A percentile compares a stretch with the other conserved stretches of the same genome.
These are phyloP conservation scores for Colletotrichum graminicola DNA, from an alignment of 2,329 filamentous ascomycete genomes.

Conservation along the genomic window DNA sequence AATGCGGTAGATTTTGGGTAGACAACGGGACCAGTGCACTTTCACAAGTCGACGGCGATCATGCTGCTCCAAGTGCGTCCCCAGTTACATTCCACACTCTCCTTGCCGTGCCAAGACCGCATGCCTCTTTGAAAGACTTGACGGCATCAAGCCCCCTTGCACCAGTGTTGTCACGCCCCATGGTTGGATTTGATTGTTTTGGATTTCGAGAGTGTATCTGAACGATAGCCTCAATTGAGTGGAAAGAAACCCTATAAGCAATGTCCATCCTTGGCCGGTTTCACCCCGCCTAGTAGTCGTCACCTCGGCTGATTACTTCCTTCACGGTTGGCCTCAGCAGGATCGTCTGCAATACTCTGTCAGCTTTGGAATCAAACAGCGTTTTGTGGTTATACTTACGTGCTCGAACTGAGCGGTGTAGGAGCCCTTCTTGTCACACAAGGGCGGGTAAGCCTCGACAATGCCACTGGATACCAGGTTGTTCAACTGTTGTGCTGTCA, in stretches of 20 bases:
- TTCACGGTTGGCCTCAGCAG: conserved; percentile 84
- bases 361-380: background rate
- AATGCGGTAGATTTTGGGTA: background rate
- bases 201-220: conserved; percentile 29
- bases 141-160: background rate
- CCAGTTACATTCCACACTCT: background rate
- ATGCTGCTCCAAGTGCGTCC: background rate
- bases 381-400: conserved; percentile 66
- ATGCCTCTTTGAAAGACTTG: background rate
- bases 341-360: conserved; percentile 69
- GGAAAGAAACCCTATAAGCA: conserved; percentile 29
- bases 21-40: background rate
- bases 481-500: conserved; percentile 74
- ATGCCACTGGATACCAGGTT: conserved; percentile 85
- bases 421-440: conserved; percentile 92
- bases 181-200: conserved; percentile 21
- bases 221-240: conserved; percentile 37
- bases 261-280: conserved; percentile 26
- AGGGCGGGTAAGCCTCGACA: conserved; percentile 89
- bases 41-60: too few relatives aligned
- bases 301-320: conserved; percentile 87
- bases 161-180: background rate
- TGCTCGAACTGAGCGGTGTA: conserved; percentile 97
- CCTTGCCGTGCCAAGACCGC: background rate
- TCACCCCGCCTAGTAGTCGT: conserved; percentile 75